Evolutionary conservation across 306 rosid genomes (phyloP).

Genomic region (Psophocarpus tetragonolobus): DNA sequence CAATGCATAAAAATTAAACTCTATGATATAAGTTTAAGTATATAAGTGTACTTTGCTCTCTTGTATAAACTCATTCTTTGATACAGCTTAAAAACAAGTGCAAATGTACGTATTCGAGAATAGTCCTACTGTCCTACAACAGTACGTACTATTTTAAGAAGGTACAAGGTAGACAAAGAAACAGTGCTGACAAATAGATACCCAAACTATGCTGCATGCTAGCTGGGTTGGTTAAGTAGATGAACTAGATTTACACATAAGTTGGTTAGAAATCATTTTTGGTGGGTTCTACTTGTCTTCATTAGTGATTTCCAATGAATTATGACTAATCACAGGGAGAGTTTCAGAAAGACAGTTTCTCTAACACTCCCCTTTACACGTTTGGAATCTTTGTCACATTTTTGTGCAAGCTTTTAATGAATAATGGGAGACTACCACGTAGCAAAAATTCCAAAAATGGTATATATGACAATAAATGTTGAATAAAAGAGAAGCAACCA

Average conservation of each 20-base stretch:
- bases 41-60: too few species aligned
- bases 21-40: too few species aligned
- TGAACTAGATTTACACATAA: conserved; percentile 1
- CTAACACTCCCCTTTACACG: too few species aligned
- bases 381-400: not conserved
- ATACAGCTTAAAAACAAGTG: not conserved
- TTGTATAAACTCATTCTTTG: not conserved
- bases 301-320: too few species aligned
- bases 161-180: not conserved
- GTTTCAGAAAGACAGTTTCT: too few species aligned
- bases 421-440: not conserved
- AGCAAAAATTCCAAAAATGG: not conserved
- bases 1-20: too few species aligned
- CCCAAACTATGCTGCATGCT: not conserved
- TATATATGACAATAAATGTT: too few species aligned
- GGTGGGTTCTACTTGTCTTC: too few species aligned
- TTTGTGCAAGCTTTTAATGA: not conserved
- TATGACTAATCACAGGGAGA: too few species aligned
- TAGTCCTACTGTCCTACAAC: not conserved
- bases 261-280: too few species aligned
- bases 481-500: conserved; percentile 7
- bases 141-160: not conserved
- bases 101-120: not conserved
- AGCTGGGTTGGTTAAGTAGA: not conserved
- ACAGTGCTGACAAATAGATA: not conserved